Base-by-base conservation (phyloP, 441 rosid genomes). In the Cnidoscolus chayamansa region DNA sequence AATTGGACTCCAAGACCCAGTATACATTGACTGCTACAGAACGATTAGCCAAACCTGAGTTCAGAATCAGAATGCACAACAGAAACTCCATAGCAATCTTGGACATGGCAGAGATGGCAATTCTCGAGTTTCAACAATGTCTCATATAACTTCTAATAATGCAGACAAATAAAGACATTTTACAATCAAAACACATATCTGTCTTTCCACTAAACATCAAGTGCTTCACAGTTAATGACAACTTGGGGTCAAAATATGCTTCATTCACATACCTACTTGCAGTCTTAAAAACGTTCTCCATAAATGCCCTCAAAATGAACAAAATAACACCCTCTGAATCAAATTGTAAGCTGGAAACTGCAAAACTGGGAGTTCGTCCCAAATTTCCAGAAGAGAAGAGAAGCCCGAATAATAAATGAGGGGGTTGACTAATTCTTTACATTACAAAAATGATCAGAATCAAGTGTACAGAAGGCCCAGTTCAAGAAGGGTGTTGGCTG, bases 261-360 rank as follows among this genome's bases (percentile, higher is more conserved):
- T 13, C 72, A 67, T 10, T 48, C 20, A 65, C 37, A 53, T 67
- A 47, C 71, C 50, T 67, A 53, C 60, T 67, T 35, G 61, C 4
- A 37, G 16, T 56, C 51, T 43, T 68, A 40, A 43, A 40, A 68
- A 56, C 30, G 30, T 47, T 53, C 63, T 57, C 53, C 54, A 43
- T 30, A 43, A 40, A 69, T 12, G 43, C 54, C 64, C 64, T 15
- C 54, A 43, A 69, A 57, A 8, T 43, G 9, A 19, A 69, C 64
- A 55, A 64, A n/a, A 67, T 25, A 25, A 25, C 25, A 25, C 25
- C 69, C 67, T 63, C 65, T 67, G 67, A 48, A 68, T 71, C 70
- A 72, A 65, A 11, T 48, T 50, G 49, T 57, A 30, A 65, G 35
- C 77, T 64, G 47, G 20, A 19, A 58, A 40, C 45, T 55, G 43